A percentile compares a stretch with the other conserved stretches of the same genome.
phyloP scores from a whole-genome alignment of 2,329 filamentous ascomycete species.

The Aureobasidium sp. region DNA sequence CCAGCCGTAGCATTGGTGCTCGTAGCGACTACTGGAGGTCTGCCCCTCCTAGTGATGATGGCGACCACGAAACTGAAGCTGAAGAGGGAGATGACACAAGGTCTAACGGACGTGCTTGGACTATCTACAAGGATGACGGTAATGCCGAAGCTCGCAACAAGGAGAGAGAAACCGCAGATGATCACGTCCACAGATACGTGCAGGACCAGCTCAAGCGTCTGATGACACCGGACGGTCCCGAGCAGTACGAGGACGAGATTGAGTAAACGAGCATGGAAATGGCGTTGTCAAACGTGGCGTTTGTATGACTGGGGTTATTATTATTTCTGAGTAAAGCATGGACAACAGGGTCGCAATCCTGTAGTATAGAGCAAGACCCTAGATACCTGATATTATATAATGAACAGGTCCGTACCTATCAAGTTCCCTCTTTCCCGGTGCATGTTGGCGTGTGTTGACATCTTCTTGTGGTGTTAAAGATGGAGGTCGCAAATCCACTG shows the following conservation, averaged over 20 bases:
- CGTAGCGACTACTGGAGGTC: constrained; percentile 63
- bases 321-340: neutral
- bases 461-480: neutral
- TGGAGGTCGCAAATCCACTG: too few relatives aligned
- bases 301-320: neutral
- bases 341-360: neutral
- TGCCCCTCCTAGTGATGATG: constrained; percentile 26
- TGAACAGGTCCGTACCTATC: neutral
- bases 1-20: constrained; percentile 72
- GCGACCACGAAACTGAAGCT: constrained; percentile 29
- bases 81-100: constrained; percentile 23
- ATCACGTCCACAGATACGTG: constrained; percentile 74
- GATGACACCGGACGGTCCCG: constrained; percentile 50
- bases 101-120: constrained; percentile 33
- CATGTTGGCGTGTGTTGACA: neutral
- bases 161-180: constrained; percentile 34
- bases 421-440: neutral
- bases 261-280: constrained; percentile 29
- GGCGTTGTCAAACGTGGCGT: constrained; percentile 2
- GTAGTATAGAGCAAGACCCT: neutral
- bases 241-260: constrained; percentile 55
- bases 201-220: constrained; percentile 71
- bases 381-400: constrained; percentile 3
- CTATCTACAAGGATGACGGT: constrained; percentile 43
- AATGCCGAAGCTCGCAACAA: constrained; percentile 25